Conservation (phyloP, 2,329 filamentous ascomycete genomes). For the Phialophora expanda region DNA sequence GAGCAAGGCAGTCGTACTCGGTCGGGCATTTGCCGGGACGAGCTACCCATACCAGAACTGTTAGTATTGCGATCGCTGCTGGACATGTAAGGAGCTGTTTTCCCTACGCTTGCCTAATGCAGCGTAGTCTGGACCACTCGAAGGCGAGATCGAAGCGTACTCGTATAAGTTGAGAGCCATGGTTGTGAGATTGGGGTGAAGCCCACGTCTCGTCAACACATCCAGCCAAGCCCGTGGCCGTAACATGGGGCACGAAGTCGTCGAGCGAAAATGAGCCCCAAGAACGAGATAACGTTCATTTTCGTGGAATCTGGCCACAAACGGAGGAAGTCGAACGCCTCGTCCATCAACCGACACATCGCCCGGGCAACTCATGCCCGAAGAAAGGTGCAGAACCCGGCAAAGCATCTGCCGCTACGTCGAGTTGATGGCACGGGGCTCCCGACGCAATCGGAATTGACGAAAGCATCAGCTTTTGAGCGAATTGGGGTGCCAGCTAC, state of each 20-base stretch:
- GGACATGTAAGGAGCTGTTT: neutral
- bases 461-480: neutral
- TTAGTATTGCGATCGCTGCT: neutral
- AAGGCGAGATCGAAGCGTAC: neutral
- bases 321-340: neutral
- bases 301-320: neutral
- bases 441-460: neutral
- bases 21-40: neutral
- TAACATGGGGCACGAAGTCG: neutral
- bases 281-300: constrained; percentile 1
- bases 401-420: neutral
- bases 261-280: neutral
- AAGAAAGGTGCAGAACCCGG: neutral
- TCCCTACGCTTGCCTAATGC: constrained; percentile 3
- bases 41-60: neutral
- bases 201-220: neutral
- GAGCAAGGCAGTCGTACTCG: neutral
- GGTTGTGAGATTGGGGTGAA: neutral
- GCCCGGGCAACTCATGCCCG: neutral
- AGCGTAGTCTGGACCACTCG: neutral
- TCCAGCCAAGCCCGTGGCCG: neutral
- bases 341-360: constrained; percentile 7
- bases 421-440: neutral
- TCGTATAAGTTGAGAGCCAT: neutral
- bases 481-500: neutral